These are phyloP conservation scores for Metarhizium album DNA, from an alignment of 2,329 filamentous ascomycete genomes.

Conservation along the genomic window DNA sequence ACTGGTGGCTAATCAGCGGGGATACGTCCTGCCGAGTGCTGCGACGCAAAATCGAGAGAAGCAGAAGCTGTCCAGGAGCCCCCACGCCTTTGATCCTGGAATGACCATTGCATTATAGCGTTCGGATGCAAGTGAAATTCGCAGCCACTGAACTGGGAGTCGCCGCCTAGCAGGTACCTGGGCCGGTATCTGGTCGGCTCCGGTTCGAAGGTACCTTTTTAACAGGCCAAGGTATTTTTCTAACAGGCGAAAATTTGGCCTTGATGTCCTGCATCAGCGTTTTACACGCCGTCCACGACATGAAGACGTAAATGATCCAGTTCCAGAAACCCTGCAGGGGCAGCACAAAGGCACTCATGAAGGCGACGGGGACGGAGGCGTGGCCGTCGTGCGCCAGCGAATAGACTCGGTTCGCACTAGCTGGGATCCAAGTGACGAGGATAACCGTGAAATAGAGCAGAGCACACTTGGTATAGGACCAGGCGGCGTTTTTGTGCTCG, in stretches of 20 bases:
- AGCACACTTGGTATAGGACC: conserved; percentile 54
- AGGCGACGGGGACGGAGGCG: conserved; percentile 45
- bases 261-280: conserved; percentile 8
- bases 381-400: conserved; percentile 42
- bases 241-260: neutral
- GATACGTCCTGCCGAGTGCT: conserved; percentile 19
- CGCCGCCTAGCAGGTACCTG: too few species aligned
- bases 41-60: too few species aligned
- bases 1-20: conserved; percentile 35
- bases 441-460: conserved; percentile 56
- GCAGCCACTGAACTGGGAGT: too few species aligned
- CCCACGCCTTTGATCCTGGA: too few species aligned
- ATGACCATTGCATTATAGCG: too few species aligned
- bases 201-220: too few species aligned
- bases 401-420: conserved; percentile 61
- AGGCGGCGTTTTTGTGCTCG: conserved; percentile 46
- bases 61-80: too few species aligned
- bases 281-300: conserved; percentile 48
- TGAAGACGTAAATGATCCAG: conserved; percentile 56
- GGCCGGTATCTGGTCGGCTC: too few species aligned
- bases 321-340: conserved; percentile 75
- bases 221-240: too few species aligned
- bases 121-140: too few species aligned
- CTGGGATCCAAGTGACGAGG: conserved; percentile 60
- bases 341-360: conserved; percentile 58